These are phyloP conservation scores for Alternaria burnsii DNA, from an alignment of 2,329 filamentous ascomycete species.

Conservation along the genomic window DNA sequence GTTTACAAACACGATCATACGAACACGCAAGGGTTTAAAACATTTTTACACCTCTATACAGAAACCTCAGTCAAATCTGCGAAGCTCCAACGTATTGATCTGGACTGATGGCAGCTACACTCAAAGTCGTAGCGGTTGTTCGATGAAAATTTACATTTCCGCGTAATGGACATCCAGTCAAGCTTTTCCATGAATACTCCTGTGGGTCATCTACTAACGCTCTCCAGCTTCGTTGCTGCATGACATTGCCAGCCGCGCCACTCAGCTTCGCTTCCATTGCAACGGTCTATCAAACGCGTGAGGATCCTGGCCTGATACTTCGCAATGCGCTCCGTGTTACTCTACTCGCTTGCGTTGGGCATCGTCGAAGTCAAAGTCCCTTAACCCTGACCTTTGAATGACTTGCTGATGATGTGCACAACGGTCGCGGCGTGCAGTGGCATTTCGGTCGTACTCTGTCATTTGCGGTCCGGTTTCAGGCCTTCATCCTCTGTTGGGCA, in stretches of 20 bases:
- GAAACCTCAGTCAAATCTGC: not conserved
- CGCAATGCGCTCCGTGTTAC: not conserved
- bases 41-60: not conserved
- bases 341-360: constrained; percentile 14
- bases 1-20: not conserved
- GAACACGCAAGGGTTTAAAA: not conserved
- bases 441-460: not conserved
- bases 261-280: not conserved
- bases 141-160: not conserved
- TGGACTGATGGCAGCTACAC: not conserved
- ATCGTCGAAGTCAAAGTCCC: constrained; percentile 4
- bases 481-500: constrained; percentile 8
- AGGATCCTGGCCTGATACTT: not conserved
- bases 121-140: not conserved
- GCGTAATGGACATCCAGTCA: not conserved
- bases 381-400: not conserved
- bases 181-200: constrained; percentile 2
- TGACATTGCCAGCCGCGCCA: constrained; percentile 4
- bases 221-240: constrained; percentile 7
- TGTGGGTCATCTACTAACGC: constrained; percentile 1
- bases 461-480: constrained; percentile 8
- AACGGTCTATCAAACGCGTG: not conserved
- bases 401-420: not conserved
- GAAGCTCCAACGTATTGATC: not conserved
- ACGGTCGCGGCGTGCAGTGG: not conserved